A percentile compares a stretch with the other conserved stretches of the same genome.
Evolutionary conservation across 1,284 basidiomycete species (phyloP).

Genomic region (Cutaneotrichosporon sp.): DNA sequence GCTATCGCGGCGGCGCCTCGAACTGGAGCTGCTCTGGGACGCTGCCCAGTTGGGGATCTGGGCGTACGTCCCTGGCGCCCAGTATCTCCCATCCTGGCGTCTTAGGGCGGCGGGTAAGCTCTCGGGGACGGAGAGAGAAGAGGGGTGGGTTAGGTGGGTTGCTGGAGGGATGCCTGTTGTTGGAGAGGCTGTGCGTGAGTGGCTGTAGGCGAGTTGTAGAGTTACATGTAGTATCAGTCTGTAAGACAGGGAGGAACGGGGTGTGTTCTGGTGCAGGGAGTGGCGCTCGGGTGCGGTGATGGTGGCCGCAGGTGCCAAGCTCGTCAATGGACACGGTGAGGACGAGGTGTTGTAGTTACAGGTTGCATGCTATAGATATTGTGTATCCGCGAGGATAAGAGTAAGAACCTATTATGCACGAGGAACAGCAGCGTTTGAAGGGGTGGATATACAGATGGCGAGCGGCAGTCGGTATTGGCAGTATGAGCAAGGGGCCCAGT

Average conservation of each 20-base stretch:
- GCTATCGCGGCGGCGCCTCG: constrained; percentile 24
- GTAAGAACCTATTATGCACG: too few relatives aligned
- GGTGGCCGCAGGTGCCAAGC: too few relatives aligned
- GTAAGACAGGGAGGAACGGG: background rate
- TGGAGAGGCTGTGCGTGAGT: constrained; percentile 13
- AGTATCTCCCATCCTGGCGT: constrained; percentile 16
- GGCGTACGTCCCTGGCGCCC: constrained; percentile 20
- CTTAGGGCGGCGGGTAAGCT: constrained; percentile 11
- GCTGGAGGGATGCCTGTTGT: constrained; percentile 25
- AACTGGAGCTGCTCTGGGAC: constrained; percentile 31
- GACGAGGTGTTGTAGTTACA: too few relatives aligned
- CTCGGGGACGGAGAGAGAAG: background rate
- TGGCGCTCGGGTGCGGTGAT: too few relatives aligned
- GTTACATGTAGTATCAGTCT: background rate
- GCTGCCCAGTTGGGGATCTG: constrained; percentile 11
- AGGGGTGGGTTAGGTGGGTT: constrained; percentile 16
- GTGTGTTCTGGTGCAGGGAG: background rate
- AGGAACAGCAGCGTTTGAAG: too few relatives aligned
- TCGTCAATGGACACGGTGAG: too few relatives aligned
- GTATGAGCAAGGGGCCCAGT: too few relatives aligned
- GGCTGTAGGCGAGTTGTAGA: constrained; percentile 11
- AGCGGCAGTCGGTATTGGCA: too few relatives aligned
- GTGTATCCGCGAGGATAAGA: too few relatives aligned
- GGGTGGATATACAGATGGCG: too few relatives aligned
- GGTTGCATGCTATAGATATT: too few relatives aligned